Base-by-base conservation (phyloP, 2,329 filamentous ascomycete genomes). In the Microdochium trichocladiopsis region DNA sequence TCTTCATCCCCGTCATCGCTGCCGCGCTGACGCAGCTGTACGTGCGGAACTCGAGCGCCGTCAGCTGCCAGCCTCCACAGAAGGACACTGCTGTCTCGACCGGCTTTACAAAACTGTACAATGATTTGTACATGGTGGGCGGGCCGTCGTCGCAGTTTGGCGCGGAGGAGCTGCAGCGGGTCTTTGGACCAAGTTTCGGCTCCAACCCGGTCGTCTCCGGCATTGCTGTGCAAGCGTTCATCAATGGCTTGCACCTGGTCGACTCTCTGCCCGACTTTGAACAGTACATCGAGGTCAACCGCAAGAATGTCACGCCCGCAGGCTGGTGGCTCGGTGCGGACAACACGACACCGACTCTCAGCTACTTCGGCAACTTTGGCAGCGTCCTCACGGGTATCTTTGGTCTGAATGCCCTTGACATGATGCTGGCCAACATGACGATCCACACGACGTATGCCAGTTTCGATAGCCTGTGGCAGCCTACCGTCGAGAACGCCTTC, bases 11-110 rank as follows among this genome's bases (percentile, higher is more conserved):
- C 0, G 80, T 96, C 51, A 74, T 90, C 52, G 88, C 90, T 1
- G 87, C 90, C 18, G 90, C 86, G 0, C 71, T 96, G 16, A 88
- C 91, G 0, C 88, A 86, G 3, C 74, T 95, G 2, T 92, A 93
- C 60, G 72, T 96, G 8, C 76, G 79, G 45, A 69, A 72, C 48
- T 83, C 83, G 58, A 59, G 66, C 3, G 73, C 74, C 1, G 72
- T 67, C 0, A 74, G 72, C 47, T 48, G 47, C 24, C 47, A 25
- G 47, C 47, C 23, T 6, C 60, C 53, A n/a, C 74, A 51, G 63
- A 71, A 59, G 37, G 50, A 63, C 6, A 59, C 61, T 4, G 68
- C 67, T 0, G 57, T 70, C 63, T 58, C 72, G 52, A 53, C 77
- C 21, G 71, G 66, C 10, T 70, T 71, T 48, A 59, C 62, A 2